phyloP scores from a whole-genome alignment of 768 basidiomycete genomes.

The Boletus rubropictus region DNA sequence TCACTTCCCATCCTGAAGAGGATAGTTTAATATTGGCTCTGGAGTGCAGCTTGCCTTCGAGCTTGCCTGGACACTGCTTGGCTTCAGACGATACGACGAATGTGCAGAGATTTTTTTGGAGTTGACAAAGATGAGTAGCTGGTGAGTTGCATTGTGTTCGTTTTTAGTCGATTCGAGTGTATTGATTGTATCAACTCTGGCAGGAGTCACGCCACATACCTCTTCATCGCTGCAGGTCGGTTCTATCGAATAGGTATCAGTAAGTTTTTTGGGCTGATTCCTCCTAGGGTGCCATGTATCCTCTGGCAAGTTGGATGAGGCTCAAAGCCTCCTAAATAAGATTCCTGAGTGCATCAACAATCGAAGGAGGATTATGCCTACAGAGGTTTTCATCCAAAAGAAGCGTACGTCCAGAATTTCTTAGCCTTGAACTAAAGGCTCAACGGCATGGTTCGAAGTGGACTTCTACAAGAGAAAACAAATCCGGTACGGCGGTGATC shows the following conservation, averaged over 20 bases:
- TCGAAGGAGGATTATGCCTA: slow-evolving; percentile 64
- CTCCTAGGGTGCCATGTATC: slow-evolving; percentile 56
- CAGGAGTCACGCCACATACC: slow-evolving; percentile 78
- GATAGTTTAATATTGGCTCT: not conserved
- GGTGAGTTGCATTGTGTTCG: slow-evolving; percentile 36
- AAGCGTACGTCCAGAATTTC: slow-evolving; percentile 44
- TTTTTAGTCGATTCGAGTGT: not conserved
- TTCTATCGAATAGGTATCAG: not conserved
- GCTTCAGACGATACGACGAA: slow-evolving; percentile 59
- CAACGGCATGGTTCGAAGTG: slow-evolving; percentile 38
- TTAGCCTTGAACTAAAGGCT: not conserved
- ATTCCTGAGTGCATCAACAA: slow-evolving; percentile 57
- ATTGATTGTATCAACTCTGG: not conserved
- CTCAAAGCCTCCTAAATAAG: slow-evolving; percentile 54
- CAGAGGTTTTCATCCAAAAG: slow-evolving; percentile 73
- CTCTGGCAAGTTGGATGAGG: slow-evolving; percentile 47
- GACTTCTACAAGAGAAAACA: slow-evolving; percentile 73
- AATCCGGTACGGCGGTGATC: slow-evolving; percentile 45
- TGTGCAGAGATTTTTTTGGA: slow-evolving; percentile 60
- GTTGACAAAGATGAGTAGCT: slow-evolving; percentile 63
- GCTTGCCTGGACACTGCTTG: slow-evolving; percentile 69
- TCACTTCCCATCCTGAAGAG: not conserved
- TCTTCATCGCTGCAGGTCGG: slow-evolving; percentile 65
- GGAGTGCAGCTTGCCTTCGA: slow-evolving; percentile 61
- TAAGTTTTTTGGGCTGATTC: not conserved